Conservation (phyloP, 2,329 filamentous ascomycete genomes). For the Aspergillus caelatus region DNA sequence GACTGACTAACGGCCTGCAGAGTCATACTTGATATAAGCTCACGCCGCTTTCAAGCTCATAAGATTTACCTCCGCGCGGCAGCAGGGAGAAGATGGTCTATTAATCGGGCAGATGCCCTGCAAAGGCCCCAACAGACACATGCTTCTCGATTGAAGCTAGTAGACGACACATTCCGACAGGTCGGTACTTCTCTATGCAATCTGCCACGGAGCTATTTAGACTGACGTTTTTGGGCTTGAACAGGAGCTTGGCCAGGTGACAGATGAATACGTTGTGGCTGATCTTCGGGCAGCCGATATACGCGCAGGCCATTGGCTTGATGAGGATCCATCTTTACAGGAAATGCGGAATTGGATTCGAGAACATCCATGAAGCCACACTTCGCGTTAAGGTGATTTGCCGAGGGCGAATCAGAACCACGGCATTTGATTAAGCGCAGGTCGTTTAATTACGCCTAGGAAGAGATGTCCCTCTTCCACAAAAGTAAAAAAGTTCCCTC, state of each 20-base stretch:
- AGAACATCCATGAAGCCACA: constrained; percentile 33
- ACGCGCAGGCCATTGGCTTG: constrained; percentile 62
- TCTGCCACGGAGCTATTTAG: neutral
- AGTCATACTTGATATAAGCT: constrained; percentile 62
- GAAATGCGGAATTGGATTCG: constrained; percentile 52
- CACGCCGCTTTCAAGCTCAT: constrained; percentile 64
- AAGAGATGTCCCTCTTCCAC: constrained; percentile 8
- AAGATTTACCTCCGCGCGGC: constrained; percentile 62
- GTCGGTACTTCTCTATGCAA: constrained; percentile 39
- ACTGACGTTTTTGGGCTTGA: neutral
- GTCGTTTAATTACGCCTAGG: constrained; percentile 15
- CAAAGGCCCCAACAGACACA: constrained; percentile 52
- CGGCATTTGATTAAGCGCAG: constrained; percentile 17
- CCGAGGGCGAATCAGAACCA: neutral
- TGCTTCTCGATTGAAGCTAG: constrained; percentile 50
- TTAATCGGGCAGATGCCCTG: constrained; percentile 54
- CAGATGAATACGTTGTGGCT: constrained; percentile 59
- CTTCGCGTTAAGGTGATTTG: neutral
- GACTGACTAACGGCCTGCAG: constrained; percentile 38
- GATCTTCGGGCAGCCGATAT: constrained; percentile 59
- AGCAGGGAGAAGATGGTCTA: constrained; percentile 62
- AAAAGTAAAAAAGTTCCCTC: neutral
- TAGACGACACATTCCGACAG: constrained; percentile 52
- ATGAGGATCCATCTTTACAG: constrained; percentile 61
- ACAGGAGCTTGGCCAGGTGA: constrained; percentile 61